Conservation (phyloP, 148 eudicot genomes). For the Rhododendron williamsianum region DNA sequence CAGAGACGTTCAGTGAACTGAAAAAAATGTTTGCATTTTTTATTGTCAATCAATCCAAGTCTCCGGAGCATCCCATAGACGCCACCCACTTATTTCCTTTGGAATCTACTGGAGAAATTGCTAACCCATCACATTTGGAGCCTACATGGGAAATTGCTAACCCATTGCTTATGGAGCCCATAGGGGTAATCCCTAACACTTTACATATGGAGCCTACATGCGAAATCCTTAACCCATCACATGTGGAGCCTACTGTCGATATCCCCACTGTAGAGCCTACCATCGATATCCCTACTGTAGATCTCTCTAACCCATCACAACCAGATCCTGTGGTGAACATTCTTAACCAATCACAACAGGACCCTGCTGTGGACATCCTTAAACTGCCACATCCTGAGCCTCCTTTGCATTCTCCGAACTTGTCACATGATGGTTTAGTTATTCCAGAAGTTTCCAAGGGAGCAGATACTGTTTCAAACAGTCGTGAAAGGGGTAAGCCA, state of each 20-base stretch:
- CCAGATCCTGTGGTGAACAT: conserved; percentile 6
- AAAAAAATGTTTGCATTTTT: conserved; percentile 70
- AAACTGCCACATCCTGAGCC: conserved; percentile 21
- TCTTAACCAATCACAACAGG: neutral
- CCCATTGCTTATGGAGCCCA: conserved; percentile 5
- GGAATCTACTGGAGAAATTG: neutral
- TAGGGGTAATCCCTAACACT: neutral
- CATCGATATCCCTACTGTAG: neutral
- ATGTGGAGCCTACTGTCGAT: neutral
- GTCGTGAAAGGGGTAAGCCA: conserved; percentile 47
- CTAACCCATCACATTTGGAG: conserved; percentile 12
- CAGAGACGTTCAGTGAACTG: conserved; percentile 63
- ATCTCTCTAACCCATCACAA: neutral
- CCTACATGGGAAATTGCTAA: neutral
- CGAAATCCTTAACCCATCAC: neutral
- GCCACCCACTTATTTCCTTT: conserved; percentile 15
- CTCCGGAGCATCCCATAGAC: conserved; percentile 33
- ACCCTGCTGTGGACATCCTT: conserved; percentile 2
- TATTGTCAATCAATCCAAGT: conserved; percentile 69
- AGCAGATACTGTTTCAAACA: conserved; percentile 46
- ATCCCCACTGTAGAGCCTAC: neutral
- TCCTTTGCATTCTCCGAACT: conserved; percentile 24
- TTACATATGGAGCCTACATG: neutral
- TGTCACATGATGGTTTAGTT: conserved; percentile 14
- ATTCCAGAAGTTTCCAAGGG: conserved; percentile 36